phyloP scores from a whole-genome alignment of 768 basidiomycete species.

The Phlebiopsis gigantea region DNA sequence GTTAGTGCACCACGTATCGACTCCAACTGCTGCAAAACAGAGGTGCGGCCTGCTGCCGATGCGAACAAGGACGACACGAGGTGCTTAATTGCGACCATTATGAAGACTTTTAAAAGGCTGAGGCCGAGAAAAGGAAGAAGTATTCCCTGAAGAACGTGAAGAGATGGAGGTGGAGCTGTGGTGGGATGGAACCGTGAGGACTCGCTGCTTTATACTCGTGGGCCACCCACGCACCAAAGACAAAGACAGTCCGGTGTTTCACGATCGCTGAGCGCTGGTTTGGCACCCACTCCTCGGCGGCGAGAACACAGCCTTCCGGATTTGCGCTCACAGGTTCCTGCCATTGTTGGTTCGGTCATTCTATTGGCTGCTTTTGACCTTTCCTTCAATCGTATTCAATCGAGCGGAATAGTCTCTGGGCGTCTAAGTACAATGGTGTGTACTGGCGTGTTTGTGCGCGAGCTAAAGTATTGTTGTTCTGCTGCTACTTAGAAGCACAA shows the following conservation, averaged over 20 bases:
- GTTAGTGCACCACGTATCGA: not conserved
- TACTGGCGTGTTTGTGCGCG: too few species aligned
- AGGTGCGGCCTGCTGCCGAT: slow-evolving; percentile 7
- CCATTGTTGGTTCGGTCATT: not conserved
- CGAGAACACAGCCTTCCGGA: not conserved
- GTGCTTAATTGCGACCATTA: slow-evolving; percentile 13
- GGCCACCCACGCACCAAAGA: not conserved
- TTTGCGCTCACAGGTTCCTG: not conserved
- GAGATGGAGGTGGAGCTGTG: not conserved
- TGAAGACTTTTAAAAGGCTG: not conserved
- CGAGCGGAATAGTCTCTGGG: not conserved
- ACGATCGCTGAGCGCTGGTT: not conserved
- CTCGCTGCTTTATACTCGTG: not conserved
- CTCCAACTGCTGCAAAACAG: not conserved
- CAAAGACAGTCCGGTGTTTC: not conserved
- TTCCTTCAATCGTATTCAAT: not conserved
- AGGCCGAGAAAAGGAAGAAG: not conserved
- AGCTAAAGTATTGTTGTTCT: too few species aligned
- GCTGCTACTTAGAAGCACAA: too few species aligned
- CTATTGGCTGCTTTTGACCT: not conserved
- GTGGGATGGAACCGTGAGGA: not conserved
- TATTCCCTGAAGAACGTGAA: not conserved
- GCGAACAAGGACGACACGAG: slow-evolving; percentile 10
- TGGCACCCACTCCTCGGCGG: not conserved
- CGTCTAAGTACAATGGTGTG: slow-evolving; percentile 1